Evolutionary conservation across 1,284 basidiomycete species (phyloP).

Genomic region (Peniophora sp.): DNA sequence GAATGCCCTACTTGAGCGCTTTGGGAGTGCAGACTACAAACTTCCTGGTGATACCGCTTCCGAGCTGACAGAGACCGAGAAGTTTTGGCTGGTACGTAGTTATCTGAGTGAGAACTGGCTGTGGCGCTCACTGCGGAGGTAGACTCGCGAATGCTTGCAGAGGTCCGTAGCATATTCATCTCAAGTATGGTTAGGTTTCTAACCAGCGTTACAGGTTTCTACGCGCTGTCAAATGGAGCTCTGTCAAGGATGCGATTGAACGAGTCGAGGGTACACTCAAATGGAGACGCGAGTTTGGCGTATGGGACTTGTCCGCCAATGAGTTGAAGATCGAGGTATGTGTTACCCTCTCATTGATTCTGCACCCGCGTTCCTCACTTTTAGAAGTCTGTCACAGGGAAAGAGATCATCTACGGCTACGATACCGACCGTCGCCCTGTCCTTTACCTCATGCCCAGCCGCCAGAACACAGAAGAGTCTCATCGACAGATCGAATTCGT

Average conservation of each 20-base stretch:
- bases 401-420: constrained; percentile 70
- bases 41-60: constrained; percentile 39
- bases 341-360: constrained; percentile 2
- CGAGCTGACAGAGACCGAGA: constrained; percentile 52
- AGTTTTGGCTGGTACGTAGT: constrained; percentile 61
- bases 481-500: constrained; percentile 69
- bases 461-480: constrained; percentile 76
- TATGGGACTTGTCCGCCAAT: constrained; percentile 53
- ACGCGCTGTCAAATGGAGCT: constrained; percentile 66
- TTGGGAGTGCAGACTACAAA: constrained; percentile 40
- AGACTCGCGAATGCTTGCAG: constrained; percentile 64
- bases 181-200: not conserved
- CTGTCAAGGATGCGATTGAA: constrained; percentile 41
- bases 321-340: constrained; percentile 64
- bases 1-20: constrained; percentile 51
- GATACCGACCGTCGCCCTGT: constrained; percentile 62
- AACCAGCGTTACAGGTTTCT: constrained; percentile 39
- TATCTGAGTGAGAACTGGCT: not conserved
- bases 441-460: constrained; percentile 74
- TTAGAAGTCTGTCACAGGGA: constrained; percentile 60
- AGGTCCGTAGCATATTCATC: constrained; percentile 29
- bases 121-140: not conserved
- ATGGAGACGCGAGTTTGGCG: constrained; percentile 69
- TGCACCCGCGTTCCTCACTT: constrained; percentile 2
- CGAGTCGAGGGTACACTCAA: constrained; percentile 61